Evolutionary conservation across 1,139 yeast genomes (phyloP).

Genomic region (Fermentozyma sake): DNA sequence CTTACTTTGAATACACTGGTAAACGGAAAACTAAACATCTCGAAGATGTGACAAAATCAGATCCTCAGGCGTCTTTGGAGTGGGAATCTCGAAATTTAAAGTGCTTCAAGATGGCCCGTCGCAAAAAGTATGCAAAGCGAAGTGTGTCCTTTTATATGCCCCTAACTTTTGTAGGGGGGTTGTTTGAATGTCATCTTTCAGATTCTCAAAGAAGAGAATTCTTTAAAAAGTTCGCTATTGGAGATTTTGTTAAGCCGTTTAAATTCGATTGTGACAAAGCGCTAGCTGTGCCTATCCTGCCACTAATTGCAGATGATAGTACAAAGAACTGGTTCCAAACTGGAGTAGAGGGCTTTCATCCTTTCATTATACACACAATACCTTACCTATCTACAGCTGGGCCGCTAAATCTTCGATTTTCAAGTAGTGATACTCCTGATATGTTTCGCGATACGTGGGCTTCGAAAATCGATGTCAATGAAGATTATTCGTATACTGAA

Average conservation of each 20-base stretch:
- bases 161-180: slow-evolving; percentile 60
- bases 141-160: slow-evolving; percentile 52
- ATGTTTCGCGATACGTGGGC: slow-evolving; percentile 45
- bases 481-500: slow-evolving; percentile 38
- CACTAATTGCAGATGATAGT: slow-evolving; percentile 57
- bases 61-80: slow-evolving; percentile 21
- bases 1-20: slow-evolving; percentile 24
- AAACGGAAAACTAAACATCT: slow-evolving; percentile 15
- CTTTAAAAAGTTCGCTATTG: too few relatives aligned
- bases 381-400: slow-evolving; percentile 58
- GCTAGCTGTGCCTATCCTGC: slow-evolving; percentile 54
- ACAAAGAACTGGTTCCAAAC: slow-evolving; percentile 44
- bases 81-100: slow-evolving; percentile 33
- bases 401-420: slow-evolving; percentile 38
- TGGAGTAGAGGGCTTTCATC: slow-evolving; percentile 10
- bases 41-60: too few relatives aligned
- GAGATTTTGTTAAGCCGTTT: slow-evolving; percentile 6
- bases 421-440: slow-evolving; percentile 22
- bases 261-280: slow-evolving; percentile 7
- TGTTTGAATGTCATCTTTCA: slow-evolving; percentile 45
- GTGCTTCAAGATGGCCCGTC: slow-evolving; percentile 62
- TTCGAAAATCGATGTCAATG: slow-evolving; percentile 44
- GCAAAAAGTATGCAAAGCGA: slow-evolving; percentile 53
- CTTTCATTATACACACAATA: slow-evolving; percentile 40
- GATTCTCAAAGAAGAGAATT: slow-evolving; percentile 12